Conservation (phyloP, 2,329 filamentous ascomycete genomes). For the Ophiostoma ulmi region DNA sequence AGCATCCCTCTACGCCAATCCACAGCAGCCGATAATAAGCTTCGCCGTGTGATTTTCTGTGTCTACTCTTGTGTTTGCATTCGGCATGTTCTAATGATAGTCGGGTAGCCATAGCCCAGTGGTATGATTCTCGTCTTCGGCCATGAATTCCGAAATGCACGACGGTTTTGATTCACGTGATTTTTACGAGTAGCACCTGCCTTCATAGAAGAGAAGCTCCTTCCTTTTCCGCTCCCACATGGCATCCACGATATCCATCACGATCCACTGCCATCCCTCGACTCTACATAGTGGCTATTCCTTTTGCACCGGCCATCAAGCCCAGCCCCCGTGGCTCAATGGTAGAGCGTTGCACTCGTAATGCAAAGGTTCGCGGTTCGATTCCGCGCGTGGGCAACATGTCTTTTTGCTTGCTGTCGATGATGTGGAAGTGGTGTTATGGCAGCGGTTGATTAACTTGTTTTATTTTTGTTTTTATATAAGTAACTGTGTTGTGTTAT, state of each 20-base stretch:
- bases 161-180: background rate
- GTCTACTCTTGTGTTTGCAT: background rate
- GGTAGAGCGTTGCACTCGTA: conserved; percentile 16
- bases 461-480: background rate
- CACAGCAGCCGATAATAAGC: background rate
- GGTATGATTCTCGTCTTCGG: background rate
- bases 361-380: conserved; percentile 14
- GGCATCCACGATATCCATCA: conserved; percentile 1
- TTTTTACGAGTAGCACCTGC: background rate
- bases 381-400: conserved; percentile 4
- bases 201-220: background rate
- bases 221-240: background rate
- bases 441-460: no score
- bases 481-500: background rate
- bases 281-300: conserved; percentile 6
- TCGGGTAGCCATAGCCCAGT: background rate
- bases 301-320: background rate
- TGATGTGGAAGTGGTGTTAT: background rate
- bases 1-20: background rate
- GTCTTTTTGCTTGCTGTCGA: background rate
- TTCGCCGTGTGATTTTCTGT: background rate
- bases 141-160: background rate
- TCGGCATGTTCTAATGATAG: background rate
- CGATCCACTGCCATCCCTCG: background rate
- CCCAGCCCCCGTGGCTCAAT: conserved; percentile 12